Evolutionary conservation across 139 green algal genomes (phyloP).

Genomic region (Nannochloris sp.): DNA sequence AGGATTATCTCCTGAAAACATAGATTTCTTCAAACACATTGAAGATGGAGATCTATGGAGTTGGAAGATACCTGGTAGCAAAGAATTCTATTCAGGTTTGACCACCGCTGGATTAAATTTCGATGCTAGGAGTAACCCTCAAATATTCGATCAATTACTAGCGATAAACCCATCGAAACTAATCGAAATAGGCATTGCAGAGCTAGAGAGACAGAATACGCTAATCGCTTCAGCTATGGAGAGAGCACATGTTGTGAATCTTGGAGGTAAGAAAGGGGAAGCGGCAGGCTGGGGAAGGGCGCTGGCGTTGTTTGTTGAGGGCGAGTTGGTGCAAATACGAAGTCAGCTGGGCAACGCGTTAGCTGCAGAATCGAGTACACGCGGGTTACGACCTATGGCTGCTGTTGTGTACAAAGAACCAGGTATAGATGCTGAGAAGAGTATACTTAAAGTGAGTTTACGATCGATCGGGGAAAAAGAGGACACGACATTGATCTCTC

Average conservation of each 20-base stretch:
- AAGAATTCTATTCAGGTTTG: slow-evolving; percentile 39
- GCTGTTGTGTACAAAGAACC: slow-evolving; percentile 30
- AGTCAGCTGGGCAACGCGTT: slow-evolving; percentile 48
- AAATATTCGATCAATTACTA: slow-evolving; percentile 42
- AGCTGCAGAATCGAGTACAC: slow-evolving; percentile 11
- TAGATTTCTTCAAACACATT: slow-evolving; percentile 36
- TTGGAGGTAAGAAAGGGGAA: slow-evolving; percentile 22
- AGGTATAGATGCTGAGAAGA: not conserved
- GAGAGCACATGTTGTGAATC: slow-evolving; percentile 16
- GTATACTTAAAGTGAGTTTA: slow-evolving; percentile 42
- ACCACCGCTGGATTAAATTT: slow-evolving; percentile 23
- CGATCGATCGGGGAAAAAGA: slow-evolving; percentile 37
- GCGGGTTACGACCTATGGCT: slow-evolving; percentile 20
- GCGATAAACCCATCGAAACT: not conserved
- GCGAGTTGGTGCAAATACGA: slow-evolving; percentile 17
- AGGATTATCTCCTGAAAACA: not conserved
- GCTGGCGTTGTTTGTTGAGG: slow-evolving; percentile 26
- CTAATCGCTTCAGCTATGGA: slow-evolving; percentile 9
- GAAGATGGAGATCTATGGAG: slow-evolving; percentile 57
- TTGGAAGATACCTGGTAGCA: slow-evolving; percentile 42
- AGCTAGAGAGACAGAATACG: slow-evolving; percentile 13
- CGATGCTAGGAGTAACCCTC: slow-evolving; percentile 33
- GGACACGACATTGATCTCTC: slow-evolving; percentile 27
- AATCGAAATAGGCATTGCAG: not conserved
- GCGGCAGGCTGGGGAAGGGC: slow-evolving; percentile 16